These are phyloP conservation scores for Coemansia sp. DNA, from an alignment of 192 early-diverging fungal species.

Conservation along the genomic window DNA sequence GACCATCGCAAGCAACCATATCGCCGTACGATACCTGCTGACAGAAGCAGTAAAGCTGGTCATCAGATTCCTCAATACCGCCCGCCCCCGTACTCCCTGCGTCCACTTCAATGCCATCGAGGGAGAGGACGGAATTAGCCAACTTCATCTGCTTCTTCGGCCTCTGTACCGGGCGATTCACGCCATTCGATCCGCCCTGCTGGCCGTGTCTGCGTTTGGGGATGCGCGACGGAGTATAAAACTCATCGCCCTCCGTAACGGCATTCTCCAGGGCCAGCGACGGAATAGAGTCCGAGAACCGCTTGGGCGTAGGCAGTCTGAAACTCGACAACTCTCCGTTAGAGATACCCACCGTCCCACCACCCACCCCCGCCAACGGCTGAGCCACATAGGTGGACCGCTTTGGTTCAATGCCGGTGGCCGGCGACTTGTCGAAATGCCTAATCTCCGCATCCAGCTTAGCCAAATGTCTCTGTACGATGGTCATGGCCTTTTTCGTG, in stretches of 20 bases:
- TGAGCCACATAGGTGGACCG: neutral
- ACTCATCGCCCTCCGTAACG: slow-evolving; percentile 12
- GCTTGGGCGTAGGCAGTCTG: slow-evolving; percentile 30
- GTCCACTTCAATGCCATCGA: slow-evolving; percentile 47
- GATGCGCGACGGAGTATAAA: slow-evolving; percentile 42
- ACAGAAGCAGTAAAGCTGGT: slow-evolving; percentile 57
- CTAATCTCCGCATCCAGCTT: slow-evolving; percentile 47
- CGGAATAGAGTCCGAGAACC: slow-evolving; percentile 27
- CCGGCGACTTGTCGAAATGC: slow-evolving; percentile 44
- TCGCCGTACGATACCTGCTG: slow-evolving; percentile 57
- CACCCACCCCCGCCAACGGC: neutral
- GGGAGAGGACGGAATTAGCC: slow-evolving; percentile 31
- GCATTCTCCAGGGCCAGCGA: slow-evolving; percentile 18
- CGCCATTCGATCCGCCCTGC: neutral
- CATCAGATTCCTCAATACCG: slow-evolving; percentile 53
- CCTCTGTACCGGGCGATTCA: slow-evolving; percentile 12
- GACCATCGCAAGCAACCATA: slow-evolving; percentile 57
- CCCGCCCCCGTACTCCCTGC: slow-evolving; percentile 3
- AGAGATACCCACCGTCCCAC: slow-evolving; percentile 24
- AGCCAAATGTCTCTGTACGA: slow-evolving; percentile 42
- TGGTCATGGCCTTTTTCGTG: slow-evolving; percentile 42
- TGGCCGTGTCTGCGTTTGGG: slow-evolving; percentile 32
- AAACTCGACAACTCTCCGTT: slow-evolving; percentile 39
- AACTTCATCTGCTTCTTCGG: slow-evolving; percentile 49
- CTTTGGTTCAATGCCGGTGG: neutral